Percentiles rank a stretch among this genome's conserved stretches.
Conservation (phyloP, 805 yeast species). For the Saturnispora ahearnii region DNA sequence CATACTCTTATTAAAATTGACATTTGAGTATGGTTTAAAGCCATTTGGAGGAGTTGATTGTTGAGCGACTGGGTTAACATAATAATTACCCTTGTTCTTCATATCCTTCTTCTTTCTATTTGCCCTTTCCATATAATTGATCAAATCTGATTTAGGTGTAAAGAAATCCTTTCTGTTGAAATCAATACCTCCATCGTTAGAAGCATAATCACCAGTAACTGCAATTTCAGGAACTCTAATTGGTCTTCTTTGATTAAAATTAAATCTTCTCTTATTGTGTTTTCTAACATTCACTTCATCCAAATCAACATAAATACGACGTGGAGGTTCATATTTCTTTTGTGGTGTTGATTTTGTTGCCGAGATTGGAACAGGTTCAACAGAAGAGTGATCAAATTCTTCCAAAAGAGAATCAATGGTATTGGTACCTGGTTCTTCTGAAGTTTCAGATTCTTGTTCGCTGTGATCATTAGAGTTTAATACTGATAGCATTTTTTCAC, state of each 20-base stretch:
- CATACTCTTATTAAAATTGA: slow-evolving; percentile 16
- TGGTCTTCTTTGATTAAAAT: slow-evolving; percentile 22
- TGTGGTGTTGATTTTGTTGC: not conserved
- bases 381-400: slow-evolving; percentile 2
- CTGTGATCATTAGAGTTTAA: not conserved
- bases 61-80: not conserved
- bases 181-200: slow-evolving; percentile 15
- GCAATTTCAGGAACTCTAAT: slow-evolving; percentile 22
- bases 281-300: slow-evolving; percentile 2
- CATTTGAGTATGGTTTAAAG: slow-evolving; percentile 7
- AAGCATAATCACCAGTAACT: slow-evolving; percentile 11
- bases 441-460: not conserved
- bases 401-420: not conserved
- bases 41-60: slow-evolving; percentile 2
- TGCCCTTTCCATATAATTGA: slow-evolving; percentile 62
- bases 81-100: slow-evolving; percentile 11
- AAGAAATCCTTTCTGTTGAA: slow-evolving; percentile 65
- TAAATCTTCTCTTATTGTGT: slow-evolving; percentile 11
- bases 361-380: slow-evolving; percentile 1
- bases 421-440: not conserved
- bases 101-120: slow-evolving; percentile 23
- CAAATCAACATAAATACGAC: slow-evolving; percentile 6
- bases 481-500: not conserved
- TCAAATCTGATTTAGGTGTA: slow-evolving; percentile 68
- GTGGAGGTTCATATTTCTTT: slow-evolving; percentile 14